Percentiles rank a stretch among this genome's conserved stretches.
phyloP scores from a whole-genome alignment of 495 filamentous ascomycete species.

The Sphaerosporella brunnea region DNA sequence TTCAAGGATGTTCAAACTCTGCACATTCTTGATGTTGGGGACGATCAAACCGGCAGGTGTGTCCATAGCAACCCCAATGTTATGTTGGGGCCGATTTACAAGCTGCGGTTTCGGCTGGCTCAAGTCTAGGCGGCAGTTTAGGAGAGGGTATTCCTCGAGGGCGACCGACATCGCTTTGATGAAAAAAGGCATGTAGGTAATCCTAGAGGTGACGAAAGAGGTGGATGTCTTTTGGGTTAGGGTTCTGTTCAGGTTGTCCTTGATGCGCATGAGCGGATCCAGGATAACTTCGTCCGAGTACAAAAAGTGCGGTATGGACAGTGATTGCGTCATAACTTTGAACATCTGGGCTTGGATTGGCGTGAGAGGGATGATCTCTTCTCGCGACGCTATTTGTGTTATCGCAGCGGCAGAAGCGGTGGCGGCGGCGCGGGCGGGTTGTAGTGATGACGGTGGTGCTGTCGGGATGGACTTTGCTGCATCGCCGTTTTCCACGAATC shows the following conservation, averaged over 20 bases:
- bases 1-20: constrained; percentile 47
- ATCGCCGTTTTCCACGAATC: constrained; percentile 33
- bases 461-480: constrained; percentile 4
- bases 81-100: constrained; percentile 63
- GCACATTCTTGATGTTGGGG: constrained; percentile 82
- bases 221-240: constrained; percentile 21
- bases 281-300: constrained; percentile 78
- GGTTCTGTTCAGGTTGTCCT: constrained; percentile 47
- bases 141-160: constrained; percentile 58
- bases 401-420: constrained; percentile 11
- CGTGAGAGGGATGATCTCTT: constrained; percentile 48
- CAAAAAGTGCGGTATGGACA: constrained; percentile 82
- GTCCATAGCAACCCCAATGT: constrained; percentile 93
- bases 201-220: constrained; percentile 36
- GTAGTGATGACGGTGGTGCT: constrained; percentile 10
- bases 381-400: too few species aligned
- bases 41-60: constrained; percentile 79
- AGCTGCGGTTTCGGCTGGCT: constrained; percentile 47
- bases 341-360: constrained; percentile 85
- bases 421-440: background rate
- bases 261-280: constrained; percentile 48
- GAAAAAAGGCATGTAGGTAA: constrained; percentile 78
- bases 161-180: constrained; percentile 85
- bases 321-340: constrained; percentile 88
- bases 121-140: constrained; percentile 68